Conservation (phyloP, 164 flowering plant genomes). For the Warburgia ugandensis region DNA sequence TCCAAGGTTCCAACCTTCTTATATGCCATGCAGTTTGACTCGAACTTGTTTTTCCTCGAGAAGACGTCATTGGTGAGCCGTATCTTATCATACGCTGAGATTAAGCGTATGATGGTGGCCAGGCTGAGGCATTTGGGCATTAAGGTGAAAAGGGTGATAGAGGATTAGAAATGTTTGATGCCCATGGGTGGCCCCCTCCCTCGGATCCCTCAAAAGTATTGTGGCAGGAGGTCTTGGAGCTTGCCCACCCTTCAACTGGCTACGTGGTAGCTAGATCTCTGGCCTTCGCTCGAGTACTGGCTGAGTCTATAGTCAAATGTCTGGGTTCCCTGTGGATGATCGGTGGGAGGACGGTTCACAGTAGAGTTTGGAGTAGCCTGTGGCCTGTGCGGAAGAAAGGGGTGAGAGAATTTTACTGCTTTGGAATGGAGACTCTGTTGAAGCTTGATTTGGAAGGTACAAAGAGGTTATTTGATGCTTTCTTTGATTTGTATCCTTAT, state of each 20-base stretch:
- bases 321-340: constrained; percentile 74
- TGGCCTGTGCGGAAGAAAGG: constrained; percentile 50
- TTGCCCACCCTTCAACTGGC: constrained; percentile 72
- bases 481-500: constrained; percentile 57
- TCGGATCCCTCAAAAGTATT: constrained; percentile 47
- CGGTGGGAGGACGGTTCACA: constrained; percentile 43
- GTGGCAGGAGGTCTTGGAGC: constrained; percentile 60
- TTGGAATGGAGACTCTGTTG: constrained; percentile 79
- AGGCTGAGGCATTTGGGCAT: constrained; percentile 70
- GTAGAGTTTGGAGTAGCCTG: constrained; percentile 51
- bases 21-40: constrained; percentile 67
- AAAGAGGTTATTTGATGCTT: constrained; percentile 67
- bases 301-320: constrained; percentile 48
- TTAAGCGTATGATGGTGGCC: constrained; percentile 66
- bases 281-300: constrained; percentile 39
- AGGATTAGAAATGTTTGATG: constrained; percentile 73
- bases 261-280: constrained; percentile 55
- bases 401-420: constrained; percentile 48
- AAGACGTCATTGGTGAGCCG: constrained; percentile 75
- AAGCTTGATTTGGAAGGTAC: constrained; percentile 62
- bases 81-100: constrained; percentile 40
- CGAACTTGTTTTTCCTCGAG: constrained; percentile 52
- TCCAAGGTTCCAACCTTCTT: constrained; percentile 51
- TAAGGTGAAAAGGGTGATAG: constrained; percentile 48
- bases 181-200: constrained; percentile 93